Evolutionary conservation across 2,329 filamentous ascomycete species (phyloP), one percentile per base, ranked within the genome.

Genomic region (Hirsutella rhossiliensis): DNA sequence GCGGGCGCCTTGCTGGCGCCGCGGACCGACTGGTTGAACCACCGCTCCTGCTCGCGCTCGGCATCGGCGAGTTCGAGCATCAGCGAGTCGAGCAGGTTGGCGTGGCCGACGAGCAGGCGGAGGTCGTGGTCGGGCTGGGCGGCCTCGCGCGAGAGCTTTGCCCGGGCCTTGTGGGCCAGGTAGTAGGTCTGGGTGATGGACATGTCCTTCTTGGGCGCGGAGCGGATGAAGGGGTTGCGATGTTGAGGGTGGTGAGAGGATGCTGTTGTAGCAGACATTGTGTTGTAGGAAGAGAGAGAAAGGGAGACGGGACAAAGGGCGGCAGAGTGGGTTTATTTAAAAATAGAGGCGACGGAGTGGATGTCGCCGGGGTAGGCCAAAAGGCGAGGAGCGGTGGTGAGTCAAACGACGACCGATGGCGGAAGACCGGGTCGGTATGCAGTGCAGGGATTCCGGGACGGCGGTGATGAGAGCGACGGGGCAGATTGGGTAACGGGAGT

Each of bases 121-220:
- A 98, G 85, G 73, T 97, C 82, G 76, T 97, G 92, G 63, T 97
- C 90, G 57, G 87, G 74, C 59, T 84, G 83, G 66, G 82, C 80
- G 71, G 92, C 92, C 72, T 97, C 90, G 52, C 76, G 78, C 53
- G 88, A 88, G 61, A 98, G 88, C 87, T 98, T 98, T 57, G 82
- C 84, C 65, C 92, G 82, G 62, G 92, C 92, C 68, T 89, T 90
- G 75, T 95, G 89, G 63, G 92, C 92, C 58, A 97, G 84, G 73
- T 87, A 95, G 83, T 97, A 98, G 49, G 90, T 97, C 70, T 96
- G 88, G 27, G 90, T 94, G 71, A 97, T 84, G 64, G 85, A 94
- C 92, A 97, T 97, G 70, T 84, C 89, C 68, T 88, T 85, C 71
- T 84, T 75, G 52, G 68, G 65, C 42, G 69, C 53, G 46, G 52